A percentile compares a stretch with the other conserved stretches of the same genome.
These are phyloP conservation scores for Trifolium subterraneum DNA, from an alignment of 306 rosid genomes.

Conservation along the genomic window DNA sequence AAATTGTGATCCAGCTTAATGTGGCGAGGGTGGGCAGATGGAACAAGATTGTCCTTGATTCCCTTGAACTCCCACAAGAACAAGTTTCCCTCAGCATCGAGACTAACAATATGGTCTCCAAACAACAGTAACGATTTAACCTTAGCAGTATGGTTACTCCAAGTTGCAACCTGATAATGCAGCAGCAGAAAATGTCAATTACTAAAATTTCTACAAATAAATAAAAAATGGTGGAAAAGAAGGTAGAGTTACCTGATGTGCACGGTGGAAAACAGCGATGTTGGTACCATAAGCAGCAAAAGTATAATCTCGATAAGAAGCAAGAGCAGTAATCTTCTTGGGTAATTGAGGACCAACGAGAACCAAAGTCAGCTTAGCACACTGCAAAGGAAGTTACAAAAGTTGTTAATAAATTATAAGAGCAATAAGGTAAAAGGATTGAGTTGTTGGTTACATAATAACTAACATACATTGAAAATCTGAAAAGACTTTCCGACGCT, in stretches of 20 bases:
- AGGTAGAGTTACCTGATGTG: constrained; percentile 61
- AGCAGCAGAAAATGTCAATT: not conserved
- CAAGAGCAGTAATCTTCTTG: constrained; percentile 87
- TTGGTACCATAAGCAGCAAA: constrained; percentile 73
- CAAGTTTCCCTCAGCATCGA: constrained; percentile 66
- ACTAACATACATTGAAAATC: constrained; percentile 56
- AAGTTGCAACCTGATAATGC: constrained; percentile 69
- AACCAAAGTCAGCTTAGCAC: constrained; percentile 82
- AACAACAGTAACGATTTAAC: constrained; percentile 72
- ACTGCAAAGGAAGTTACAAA: constrained; percentile 53
- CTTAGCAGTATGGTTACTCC: constrained; percentile 76
- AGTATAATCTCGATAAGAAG: constrained; percentile 80
- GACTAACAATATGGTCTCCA: constrained; percentile 80
- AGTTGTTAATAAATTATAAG: too few relatives aligned
- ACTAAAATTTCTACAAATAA: constrained; percentile 19
- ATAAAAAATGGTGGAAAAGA: too few relatives aligned
- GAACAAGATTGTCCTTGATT: constrained; percentile 58
- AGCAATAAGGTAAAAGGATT: too few relatives aligned
- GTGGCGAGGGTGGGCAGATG: constrained; percentile 48
- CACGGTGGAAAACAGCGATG: constrained; percentile 81
- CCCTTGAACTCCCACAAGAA: constrained; percentile 86
- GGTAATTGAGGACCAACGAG: constrained; percentile 83
- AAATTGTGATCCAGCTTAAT: constrained; percentile 57
- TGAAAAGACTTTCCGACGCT: constrained; percentile 92
- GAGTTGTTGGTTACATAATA: not conserved